Evolutionary conservation across 1,284 basidiomycete species (phyloP), one percentile per base, ranked within the genome.

Genomic region (Uromyces viciae-fabae): DNA sequence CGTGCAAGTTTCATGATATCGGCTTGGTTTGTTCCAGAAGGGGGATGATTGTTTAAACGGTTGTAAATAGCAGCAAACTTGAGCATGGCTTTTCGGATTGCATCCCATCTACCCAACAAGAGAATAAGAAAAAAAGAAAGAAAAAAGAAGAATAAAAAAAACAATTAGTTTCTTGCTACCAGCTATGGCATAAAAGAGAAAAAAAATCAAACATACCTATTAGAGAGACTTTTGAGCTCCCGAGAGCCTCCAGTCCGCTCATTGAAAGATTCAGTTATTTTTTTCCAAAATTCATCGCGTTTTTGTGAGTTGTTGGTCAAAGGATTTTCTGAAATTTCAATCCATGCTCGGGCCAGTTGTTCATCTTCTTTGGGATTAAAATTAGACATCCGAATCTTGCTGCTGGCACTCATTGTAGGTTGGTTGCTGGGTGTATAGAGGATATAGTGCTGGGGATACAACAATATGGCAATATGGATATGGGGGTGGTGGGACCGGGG

Each of bases 51-150:
- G 17, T 42, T 42, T 2, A 66, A 9, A 15, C 43, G 40, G 33
- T 66, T 66, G 36, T 66, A 66, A 36, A 8, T 42, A 1, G 22
- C 38, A 2, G 64, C 4, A 66, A 66, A 66, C 38, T 66, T 66
- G 38, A 66, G n/a, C 3, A 42, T 66, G 25, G 38, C 64, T n/a
- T 66, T 66, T 66, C 31, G 38, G 38, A 66, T 17, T 2, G 28
- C 19, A 42, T 66, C 64, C 64, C 64, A 66, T 9, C 64, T 66
- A 64, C n/a, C n/a, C n/a, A n/a, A n/a, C n/a, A n/a, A n/a, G n/a
- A n/a, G n/a, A n/a, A n/a, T n/a, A n/a, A n/a, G n/a, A n/a, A n/a
- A n/a, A n/a, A n/a, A n/a, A n/a, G n/a, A n/a, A n/a, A n/a, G n/a
- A n/a, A n/a, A n/a, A n/a, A n/a, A n/a, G n/a, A n/a, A n/a, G n/a